A percentile compares a stretch with the other conserved stretches of the same genome.
Conservation (phyloP, 2,329 filamentous ascomycete genomes). For the Calonectria leucothoes region DNA sequence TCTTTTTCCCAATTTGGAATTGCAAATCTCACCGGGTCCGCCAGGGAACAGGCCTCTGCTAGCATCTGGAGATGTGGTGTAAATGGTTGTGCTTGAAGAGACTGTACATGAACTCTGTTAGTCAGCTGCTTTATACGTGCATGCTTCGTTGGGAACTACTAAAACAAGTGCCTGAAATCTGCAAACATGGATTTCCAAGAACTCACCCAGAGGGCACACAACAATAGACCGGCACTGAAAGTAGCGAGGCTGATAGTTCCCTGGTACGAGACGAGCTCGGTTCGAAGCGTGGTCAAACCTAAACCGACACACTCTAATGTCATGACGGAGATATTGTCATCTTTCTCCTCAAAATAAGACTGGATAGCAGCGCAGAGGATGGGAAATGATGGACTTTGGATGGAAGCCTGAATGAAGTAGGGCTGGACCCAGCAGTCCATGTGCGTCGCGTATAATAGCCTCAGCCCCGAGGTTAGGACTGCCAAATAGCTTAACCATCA, state of each 20-base stretch:
- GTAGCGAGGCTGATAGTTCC: neutral
- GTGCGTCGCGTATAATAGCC: neutral
- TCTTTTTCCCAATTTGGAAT: neutral
- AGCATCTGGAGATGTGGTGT: neutral
- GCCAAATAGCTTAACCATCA: neutral
- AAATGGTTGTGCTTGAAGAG: neutral
- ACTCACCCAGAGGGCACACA: neutral
- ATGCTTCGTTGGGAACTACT: neutral
- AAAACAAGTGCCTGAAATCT: neutral
- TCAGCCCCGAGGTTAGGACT: neutral
- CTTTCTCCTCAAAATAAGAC: neutral
- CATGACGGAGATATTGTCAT: neutral
- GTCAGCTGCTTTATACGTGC: too few species aligned
- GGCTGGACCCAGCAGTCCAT: neutral
- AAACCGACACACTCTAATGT: neutral
- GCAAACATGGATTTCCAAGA: neutral
- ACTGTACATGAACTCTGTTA: neutral
- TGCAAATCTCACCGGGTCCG: neutral
- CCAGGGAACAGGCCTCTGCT: neutral
- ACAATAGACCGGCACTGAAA: neutral
- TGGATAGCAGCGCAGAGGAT: neutral
- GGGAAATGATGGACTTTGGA: neutral
- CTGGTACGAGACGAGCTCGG: neutral
- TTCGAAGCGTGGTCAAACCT: neutral
- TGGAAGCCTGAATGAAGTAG: neutral